Percentiles rank a stretch among this genome's conserved stretches.
Conservation (phyloP, 164 flowering plant species). For the Nymphaea thermarum region DNA sequence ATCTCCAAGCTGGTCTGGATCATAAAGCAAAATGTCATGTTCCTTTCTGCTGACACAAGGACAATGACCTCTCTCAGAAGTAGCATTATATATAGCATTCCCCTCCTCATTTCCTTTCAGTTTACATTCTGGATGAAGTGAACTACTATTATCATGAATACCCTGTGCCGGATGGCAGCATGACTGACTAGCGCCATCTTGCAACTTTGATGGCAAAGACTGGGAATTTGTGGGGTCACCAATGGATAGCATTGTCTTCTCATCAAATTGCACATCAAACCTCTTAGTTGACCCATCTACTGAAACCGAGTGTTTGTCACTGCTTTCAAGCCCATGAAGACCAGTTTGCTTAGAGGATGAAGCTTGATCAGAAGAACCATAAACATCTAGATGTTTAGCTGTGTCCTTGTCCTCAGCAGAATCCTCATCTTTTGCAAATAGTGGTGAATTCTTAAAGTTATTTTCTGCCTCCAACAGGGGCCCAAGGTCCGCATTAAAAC, state of each 20-base stretch:
- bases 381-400: background rate
- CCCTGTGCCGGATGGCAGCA: background rate
- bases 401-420: conserved; percentile 8
- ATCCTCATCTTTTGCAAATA: conserved; percentile 6
- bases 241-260: conserved; percentile 28
- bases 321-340: conserved; percentile 4
- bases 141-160: background rate
- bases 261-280: conserved; percentile 23
- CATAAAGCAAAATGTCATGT: background rate
- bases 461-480: background rate
- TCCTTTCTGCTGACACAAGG: background rate
- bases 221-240: conserved; percentile 9
- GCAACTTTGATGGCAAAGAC: background rate
- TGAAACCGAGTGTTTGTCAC: conserved; percentile 6
- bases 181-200: background rate
- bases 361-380: background rate
- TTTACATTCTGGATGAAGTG: background rate
- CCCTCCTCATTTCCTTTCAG: background rate
- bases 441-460: background rate
- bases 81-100: background rate
- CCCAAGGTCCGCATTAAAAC: background rate
- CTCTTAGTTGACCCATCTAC: conserved; percentile 7
- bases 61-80: background rate
- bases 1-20: background rate
- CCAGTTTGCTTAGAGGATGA: conserved; percentile 2